Evolutionary conservation across 192 early-diverging fungal genomes (phyloP), one percentile per base, ranked within the genome.

Genomic region (Entomortierella parvispora): DNA sequence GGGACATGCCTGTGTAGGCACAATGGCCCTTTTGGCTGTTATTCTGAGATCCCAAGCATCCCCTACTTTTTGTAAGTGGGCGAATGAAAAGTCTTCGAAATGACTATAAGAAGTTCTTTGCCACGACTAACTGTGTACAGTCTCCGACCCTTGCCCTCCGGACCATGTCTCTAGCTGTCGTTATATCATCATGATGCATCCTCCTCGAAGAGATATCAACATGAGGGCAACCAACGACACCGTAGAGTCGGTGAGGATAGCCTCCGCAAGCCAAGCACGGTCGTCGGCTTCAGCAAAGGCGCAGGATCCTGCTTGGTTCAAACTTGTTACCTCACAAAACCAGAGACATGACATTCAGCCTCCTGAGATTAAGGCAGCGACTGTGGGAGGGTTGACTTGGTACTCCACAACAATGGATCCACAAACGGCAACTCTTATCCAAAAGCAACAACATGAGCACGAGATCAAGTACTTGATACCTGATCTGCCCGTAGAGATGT

Each of bases 181-280:
- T 29, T 77, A 77, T 42, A 67, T 77, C 9, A 53, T 77, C 29
- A 77, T 77, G 74, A 68, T 77, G 74, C 74, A 68, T 43, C 48
- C 72, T 9, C n/a, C 18, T 15, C 26, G 32, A 20, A 47, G 32
- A 45, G 45, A 40, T 44, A 23, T 40, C 42, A 25, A 44, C 43
- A 2, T n/a, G 26, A 56, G 17, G 4, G 2, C 52, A 44, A 31
- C 15, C 32, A 10, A 6, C 9, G 28, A 31, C 18, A n/a, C 6
- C 5, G 20, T 31, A 18, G 12, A 52, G 2, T 11, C 32, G 12
- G 64, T 68, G n/a, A 43, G 2, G 0, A 63, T 50, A 5, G 52
- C 72, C 3, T 63, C 59, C 5, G 25, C 45, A 12, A 33, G 37
- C 17, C 40, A 53, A 49, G 46, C 25, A 25, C 33, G 12, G 18